phyloP scores from a whole-genome alignment of 129 eudicot species.

The Flaveria bidentis region DNA sequence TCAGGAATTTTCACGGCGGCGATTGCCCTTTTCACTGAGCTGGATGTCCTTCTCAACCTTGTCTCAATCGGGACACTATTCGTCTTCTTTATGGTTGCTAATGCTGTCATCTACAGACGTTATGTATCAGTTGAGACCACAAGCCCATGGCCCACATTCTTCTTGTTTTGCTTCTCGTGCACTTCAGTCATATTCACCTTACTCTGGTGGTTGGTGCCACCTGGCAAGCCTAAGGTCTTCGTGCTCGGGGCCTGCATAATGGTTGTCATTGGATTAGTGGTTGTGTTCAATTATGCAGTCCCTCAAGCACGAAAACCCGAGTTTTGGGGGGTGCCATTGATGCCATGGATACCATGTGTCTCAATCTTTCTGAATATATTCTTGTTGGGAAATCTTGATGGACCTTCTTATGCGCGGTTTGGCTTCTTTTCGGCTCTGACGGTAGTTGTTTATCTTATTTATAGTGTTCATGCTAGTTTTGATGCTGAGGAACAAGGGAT shows the following conservation, averaged over 20 bases:
- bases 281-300: constrained; percentile 63
- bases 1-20: constrained; percentile 84
- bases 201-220: constrained; percentile 69
- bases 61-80: constrained; percentile 89
- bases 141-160: constrained; percentile 87
- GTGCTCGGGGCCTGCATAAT: constrained; percentile 70
- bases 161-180: constrained; percentile 61
- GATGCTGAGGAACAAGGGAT: constrained; percentile 79
- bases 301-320: constrained; percentile 84
- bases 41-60: constrained; percentile 79
- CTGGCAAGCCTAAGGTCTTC: constrained; percentile 68
- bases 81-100: constrained; percentile 95
- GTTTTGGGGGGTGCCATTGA: constrained; percentile 94
- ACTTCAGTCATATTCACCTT: constrained; percentile 69
- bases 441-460: constrained; percentile 66
- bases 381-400: constrained; percentile 80
- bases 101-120: constrained; percentile 86
- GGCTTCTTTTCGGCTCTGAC: constrained; percentile 73
- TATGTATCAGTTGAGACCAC: constrained; percentile 61
- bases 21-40: constrained; percentile 84
- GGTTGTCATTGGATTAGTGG: constrained; percentile 53
- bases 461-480: constrained; percentile 96
- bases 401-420: constrained; percentile 74
- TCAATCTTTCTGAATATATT: constrained; percentile 82
- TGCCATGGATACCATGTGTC: constrained; percentile 92